Conservation (phyloP, 768 basidiomycete species). For the Lactarius akahatsu region DNA sequence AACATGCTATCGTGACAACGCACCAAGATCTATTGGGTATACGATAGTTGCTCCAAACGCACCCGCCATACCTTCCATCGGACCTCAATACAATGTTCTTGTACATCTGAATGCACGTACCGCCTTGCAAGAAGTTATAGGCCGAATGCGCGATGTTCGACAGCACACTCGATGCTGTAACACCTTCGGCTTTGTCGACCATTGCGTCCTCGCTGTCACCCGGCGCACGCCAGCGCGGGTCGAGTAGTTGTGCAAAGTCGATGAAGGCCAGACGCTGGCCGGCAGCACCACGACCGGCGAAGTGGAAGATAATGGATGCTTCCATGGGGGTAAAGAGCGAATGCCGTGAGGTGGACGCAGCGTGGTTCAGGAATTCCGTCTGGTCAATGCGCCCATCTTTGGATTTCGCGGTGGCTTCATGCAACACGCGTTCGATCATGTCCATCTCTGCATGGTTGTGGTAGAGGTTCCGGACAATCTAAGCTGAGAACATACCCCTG, state of each 20-base stretch:
- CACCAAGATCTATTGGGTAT: conserved; percentile 92
- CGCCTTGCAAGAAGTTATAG: conserved; percentile 89
- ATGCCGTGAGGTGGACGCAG: conserved; percentile 84
- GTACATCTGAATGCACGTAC: conserved; percentile 40
- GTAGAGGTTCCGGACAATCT: conserved; percentile 12
- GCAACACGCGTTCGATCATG: conserved; percentile 90
- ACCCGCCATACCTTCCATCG: conserved; percentile 75
- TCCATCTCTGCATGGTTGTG: conserved; percentile 72
- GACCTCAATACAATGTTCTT: conserved; percentile 15
- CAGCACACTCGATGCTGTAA: conserved; percentile 45
- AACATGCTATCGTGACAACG: conserved; percentile 36
- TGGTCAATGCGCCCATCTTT: conserved; percentile 96
- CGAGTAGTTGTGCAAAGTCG: conserved; percentile 91
- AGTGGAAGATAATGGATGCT: conserved; percentile 97
- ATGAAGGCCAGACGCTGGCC: conserved; percentile 73
- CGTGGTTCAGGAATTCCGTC: conserved; percentile 91
- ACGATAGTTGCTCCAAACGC: conserved; percentile 96
- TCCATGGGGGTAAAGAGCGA: conserved; percentile 98
- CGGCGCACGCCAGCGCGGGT: conserved; percentile 84
- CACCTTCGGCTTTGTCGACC: conserved; percentile 31
- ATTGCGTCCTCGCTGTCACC: conserved; percentile 47
- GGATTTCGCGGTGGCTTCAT: conserved; percentile 84
- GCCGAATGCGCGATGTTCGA: conserved; percentile 62
- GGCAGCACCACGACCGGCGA: conserved; percentile 78
- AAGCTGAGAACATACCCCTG: conserved; percentile 54